phyloP scores from a whole-genome alignment of 164 flowering plant species.

The Vitis labrusca region DNA sequence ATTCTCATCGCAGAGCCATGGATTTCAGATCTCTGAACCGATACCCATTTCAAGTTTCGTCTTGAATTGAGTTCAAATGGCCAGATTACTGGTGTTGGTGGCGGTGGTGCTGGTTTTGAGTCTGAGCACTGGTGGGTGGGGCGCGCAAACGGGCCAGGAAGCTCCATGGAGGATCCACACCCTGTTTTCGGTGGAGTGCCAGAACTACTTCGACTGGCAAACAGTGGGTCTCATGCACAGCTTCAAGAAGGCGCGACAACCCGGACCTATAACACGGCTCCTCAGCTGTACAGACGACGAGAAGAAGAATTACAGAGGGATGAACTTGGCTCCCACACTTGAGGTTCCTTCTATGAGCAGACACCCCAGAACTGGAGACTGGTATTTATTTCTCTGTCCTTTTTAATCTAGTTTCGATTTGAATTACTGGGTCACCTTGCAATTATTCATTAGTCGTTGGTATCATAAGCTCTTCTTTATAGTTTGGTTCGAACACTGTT shows the following conservation, averaged over 20 bases:
- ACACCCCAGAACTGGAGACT: conserved; percentile 94
- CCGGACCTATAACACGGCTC: conserved; percentile 86
- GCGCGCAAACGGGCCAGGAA: conserved; percentile 22
- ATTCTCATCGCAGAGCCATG: conserved; percentile 7
- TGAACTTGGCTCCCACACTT: conserved; percentile 89
- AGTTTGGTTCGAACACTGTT: too few relatives aligned
- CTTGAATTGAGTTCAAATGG: conserved; percentile 31
- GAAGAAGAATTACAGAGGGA: conserved; percentile 77
- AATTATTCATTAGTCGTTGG: too few relatives aligned
- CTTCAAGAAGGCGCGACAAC: conserved; percentile 79
- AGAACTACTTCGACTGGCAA: conserved; percentile 98
- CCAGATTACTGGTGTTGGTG: conserved; percentile 21
- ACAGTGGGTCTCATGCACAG: conserved; percentile 95
- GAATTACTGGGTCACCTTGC: too few relatives aligned
- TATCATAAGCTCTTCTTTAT: too few relatives aligned
- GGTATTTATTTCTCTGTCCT: conserved; percentile 39
- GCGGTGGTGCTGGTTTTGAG: conserved; percentile 12
- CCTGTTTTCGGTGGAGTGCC: conserved; percentile 94
- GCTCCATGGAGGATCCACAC: conserved; percentile 91
- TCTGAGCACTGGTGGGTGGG: conserved; percentile 16
- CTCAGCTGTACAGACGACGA: conserved; percentile 96
- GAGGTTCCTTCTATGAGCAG: conserved; percentile 97
- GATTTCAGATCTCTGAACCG: conserved; percentile 29
- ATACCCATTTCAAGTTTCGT: conserved; percentile 29
- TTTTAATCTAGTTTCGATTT: background rate